Evolutionary conservation across 2,329 filamentous ascomycete species (phyloP), one percentile per base, ranked within the genome.

Genomic region (Dothistroma septosporum): DNA sequence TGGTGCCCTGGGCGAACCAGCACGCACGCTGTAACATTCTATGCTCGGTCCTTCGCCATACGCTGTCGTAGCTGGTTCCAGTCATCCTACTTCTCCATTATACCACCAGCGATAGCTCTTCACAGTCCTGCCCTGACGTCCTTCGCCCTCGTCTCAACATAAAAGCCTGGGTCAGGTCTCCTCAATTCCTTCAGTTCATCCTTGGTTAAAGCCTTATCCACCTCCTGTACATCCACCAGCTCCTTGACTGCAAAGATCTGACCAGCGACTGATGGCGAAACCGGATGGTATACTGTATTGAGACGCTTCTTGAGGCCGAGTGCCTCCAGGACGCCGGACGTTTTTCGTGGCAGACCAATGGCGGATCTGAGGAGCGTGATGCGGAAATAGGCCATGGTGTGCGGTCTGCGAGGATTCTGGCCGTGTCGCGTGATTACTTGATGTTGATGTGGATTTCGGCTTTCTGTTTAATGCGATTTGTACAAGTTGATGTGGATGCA

Each of bases 241-340:
- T 97, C 92, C 81, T 97, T 97, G 69, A 97, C 91, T 76, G 89
- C 88, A 82, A 97, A 88, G 72, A 97, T 91, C 80, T 95, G 91
- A 73, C 92, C 92, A 10, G 92, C 92, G 64, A 91, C 86, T 68
- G 91, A 87, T 47, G 87, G 85, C 63, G 84, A 84, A 63, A 96
- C 91, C 41, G 90, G 89, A 77, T 96, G 89, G 82, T 95, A 96
- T 71, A 96, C 92, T 57, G 90, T 93, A 72, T 87, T 87, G 83
- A 88, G 87, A 71, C 92, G 89, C 75, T 89, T 90, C 70, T 87
- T 89, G 65, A 97, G 85, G 59, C 92, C 92, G 62, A 97, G 88
- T 19, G 92, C 90, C 64, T 87, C 83, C 59, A 97, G 89, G 21
- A 93, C 90, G 73, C 89, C 91, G 74, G 86, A 85, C 62, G 87